phyloP scores from a whole-genome alignment of 257 asterid genomes.

The Ajuga chamaepitys region DNA sequence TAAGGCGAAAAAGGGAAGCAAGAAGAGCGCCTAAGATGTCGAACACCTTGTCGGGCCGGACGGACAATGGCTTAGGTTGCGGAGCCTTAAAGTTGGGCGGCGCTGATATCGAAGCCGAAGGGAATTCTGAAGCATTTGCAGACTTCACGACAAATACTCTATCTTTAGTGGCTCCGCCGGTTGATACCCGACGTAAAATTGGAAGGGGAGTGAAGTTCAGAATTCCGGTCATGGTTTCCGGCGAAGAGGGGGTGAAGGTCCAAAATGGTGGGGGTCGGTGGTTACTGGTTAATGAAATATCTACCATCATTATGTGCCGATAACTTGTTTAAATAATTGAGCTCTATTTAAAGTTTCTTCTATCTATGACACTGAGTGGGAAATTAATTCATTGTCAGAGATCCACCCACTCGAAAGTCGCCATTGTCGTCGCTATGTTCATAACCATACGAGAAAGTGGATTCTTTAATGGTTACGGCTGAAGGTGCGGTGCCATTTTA shows the following conservation, averaged over 20 bases:
- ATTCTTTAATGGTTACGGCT: too few species aligned
- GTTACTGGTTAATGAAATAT: too few species aligned
- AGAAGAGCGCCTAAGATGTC: slow-evolving; percentile 81
- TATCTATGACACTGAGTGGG: too few species aligned
- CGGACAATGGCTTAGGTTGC: slow-evolving; percentile 68
- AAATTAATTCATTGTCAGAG: too few species aligned
- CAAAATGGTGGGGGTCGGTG: neutral
- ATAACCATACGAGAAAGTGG: too few species aligned
- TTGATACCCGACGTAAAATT: slow-evolving; percentile 33
- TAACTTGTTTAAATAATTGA: too few species aligned
- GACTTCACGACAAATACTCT: slow-evolving; percentile 28
- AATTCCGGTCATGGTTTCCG: slow-evolving; percentile 49
- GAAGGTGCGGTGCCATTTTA: too few species aligned
- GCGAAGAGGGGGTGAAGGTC: slow-evolving; percentile 12
- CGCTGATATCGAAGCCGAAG: slow-evolving; percentile 44
- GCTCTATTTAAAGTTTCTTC: too few species aligned
- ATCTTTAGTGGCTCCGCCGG: slow-evolving; percentile 14
- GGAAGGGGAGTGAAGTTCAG: slow-evolving; percentile 44
- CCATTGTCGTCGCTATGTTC: too few species aligned
- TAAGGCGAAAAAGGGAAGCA: slow-evolving; percentile 72
- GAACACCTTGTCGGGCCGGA: slow-evolving; percentile 65
- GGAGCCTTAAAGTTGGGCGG: slow-evolving; percentile 89
- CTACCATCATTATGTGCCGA: too few species aligned
- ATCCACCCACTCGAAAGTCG: too few species aligned
- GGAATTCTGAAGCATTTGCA: slow-evolving; percentile 49